Evolutionary conservation across 225 moss, liverwort and hornwort species (phyloP).

Genomic region (Thuidium tamariscinum): DNA sequence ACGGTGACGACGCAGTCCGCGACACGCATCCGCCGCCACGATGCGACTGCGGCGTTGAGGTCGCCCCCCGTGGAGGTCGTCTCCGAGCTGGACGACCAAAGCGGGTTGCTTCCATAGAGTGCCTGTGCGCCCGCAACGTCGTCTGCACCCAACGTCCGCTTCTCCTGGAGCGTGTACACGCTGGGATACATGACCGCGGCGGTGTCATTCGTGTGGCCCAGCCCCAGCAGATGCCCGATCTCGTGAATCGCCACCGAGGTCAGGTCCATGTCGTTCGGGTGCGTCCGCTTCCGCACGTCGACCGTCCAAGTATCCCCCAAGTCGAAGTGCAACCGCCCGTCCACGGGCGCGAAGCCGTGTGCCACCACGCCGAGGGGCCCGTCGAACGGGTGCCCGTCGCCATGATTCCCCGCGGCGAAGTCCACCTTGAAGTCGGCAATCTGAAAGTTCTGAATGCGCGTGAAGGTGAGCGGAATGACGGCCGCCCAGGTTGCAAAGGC

Average conservation of each 20-base stretch:
- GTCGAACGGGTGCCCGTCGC: constrained; percentile 33
- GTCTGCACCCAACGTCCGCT: background rate
- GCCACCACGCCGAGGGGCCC: constrained; percentile 26
- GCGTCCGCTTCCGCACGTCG: background rate
- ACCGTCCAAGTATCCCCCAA: constrained; percentile 22
- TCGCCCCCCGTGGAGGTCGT: background rate
- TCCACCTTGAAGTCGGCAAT: constrained; percentile 16
- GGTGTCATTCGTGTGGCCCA: constrained; percentile 3
- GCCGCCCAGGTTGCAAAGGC: constrained; percentile 18
- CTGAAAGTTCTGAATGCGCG: background rate
- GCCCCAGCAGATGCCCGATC: constrained; percentile 42
- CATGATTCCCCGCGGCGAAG: constrained; percentile 12
- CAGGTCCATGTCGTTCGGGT: constrained; percentile 2
- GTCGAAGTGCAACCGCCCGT: constrained; percentile 22
- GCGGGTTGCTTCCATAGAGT: background rate
- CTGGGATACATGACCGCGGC: constrained; percentile 31
- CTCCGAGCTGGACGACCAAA: background rate
- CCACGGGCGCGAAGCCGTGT: constrained; percentile 7
- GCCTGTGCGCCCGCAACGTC: constrained; percentile 3
- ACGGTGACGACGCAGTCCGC: background rate
- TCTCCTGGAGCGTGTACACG: background rate
- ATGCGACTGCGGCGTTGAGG: background rate
- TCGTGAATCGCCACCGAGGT: constrained; percentile 35
- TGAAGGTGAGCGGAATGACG: constrained; percentile 16
- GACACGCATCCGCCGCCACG: background rate